phyloP scores from a whole-genome alignment of 257 asterid genomes.

The Primulina eburnea region DNA sequence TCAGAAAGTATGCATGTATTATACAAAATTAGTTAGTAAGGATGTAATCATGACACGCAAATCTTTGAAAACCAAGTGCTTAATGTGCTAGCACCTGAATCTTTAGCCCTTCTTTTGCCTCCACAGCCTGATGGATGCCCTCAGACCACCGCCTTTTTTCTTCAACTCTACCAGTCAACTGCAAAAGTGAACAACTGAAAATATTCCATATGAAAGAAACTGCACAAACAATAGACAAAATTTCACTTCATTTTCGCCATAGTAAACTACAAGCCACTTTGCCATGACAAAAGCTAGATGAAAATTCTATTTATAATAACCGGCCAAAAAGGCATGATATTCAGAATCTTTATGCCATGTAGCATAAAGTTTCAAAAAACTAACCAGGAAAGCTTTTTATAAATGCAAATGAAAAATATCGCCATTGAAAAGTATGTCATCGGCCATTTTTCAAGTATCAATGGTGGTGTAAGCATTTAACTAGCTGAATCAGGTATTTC shows the following conservation, averaged over 20 bases:
- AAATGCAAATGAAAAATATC: no score
- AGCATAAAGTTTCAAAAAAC: neutral
- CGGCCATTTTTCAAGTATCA: constrained; percentile 9
- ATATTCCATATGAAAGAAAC: constrained; percentile 22
- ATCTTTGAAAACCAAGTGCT: constrained; percentile 6
- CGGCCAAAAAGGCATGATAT: neutral
- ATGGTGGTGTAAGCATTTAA: constrained; percentile 13
- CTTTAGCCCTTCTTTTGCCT: constrained; percentile 92
- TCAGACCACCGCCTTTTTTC: constrained; percentile 97
- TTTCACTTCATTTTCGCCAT: neutral
- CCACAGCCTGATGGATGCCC: constrained; percentile 99
- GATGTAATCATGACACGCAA: constrained; percentile 11
- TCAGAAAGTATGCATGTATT: constrained; percentile 22
- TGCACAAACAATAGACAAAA: neutral
- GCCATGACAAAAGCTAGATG: neutral
- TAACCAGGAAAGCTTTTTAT: neutral
- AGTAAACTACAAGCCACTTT: neutral
- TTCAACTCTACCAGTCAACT: constrained; percentile 98
- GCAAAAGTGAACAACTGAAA: constrained; percentile 24
- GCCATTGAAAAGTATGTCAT: constrained; percentile 1
- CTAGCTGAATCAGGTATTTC: constrained; percentile 12
- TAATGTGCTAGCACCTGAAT: constrained; percentile 58
- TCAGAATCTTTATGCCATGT: neutral
- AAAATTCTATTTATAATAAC: neutral
- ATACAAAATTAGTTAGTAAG: constrained; percentile 12